Conservation (phyloP, 768 basidiomycete species). For the Tylopilus cervinicoccineus region DNA sequence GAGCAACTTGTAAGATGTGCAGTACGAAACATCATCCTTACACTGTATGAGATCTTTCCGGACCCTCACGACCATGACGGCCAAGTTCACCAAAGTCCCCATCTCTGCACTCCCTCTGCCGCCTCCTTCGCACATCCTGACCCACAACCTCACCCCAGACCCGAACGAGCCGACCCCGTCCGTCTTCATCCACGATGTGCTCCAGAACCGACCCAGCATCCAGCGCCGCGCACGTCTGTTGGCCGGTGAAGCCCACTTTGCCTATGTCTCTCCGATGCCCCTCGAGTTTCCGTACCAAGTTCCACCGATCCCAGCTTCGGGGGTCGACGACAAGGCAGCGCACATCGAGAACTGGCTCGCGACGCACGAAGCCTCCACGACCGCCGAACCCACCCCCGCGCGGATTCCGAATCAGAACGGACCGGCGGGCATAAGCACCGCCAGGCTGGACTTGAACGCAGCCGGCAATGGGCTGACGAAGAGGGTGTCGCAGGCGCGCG, state of each 20-base stretch:
- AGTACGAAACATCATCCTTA: no score
- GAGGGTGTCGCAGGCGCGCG: constrained; percentile 46
- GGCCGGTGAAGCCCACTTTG: constrained; percentile 58
- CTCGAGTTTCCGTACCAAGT: constrained; percentile 81
- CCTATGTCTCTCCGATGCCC: constrained; percentile 81
- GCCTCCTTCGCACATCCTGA: constrained; percentile 37
- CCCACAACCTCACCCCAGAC: constrained; percentile 58
- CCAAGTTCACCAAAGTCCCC: constrained; percentile 26
- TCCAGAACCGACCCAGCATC: constrained; percentile 51
- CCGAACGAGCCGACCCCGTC: constrained; percentile 46
- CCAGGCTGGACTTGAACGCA: no score
- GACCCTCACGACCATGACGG: constrained; percentile 16
- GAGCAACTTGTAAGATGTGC: no score
- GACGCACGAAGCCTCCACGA: constrained; percentile 54
- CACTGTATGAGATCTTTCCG: constrained; percentile 19
- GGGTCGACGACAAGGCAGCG: constrained; percentile 47
- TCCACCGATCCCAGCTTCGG: constrained; percentile 46
- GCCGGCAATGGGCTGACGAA: constrained; percentile 35
- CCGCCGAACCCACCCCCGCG: constrained; percentile 2
- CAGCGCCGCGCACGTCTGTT: constrained; percentile 69
- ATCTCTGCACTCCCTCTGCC: constrained; percentile 49
- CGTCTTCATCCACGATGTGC: constrained; percentile 48
- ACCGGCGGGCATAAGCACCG: not conserved
- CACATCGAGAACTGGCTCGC: constrained; percentile 78
- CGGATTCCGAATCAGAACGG: no score